Evolutionary conservation across 2,329 filamentous ascomycete genomes (phyloP).

Genomic region (Chrysoporthe cubensis): DNA sequence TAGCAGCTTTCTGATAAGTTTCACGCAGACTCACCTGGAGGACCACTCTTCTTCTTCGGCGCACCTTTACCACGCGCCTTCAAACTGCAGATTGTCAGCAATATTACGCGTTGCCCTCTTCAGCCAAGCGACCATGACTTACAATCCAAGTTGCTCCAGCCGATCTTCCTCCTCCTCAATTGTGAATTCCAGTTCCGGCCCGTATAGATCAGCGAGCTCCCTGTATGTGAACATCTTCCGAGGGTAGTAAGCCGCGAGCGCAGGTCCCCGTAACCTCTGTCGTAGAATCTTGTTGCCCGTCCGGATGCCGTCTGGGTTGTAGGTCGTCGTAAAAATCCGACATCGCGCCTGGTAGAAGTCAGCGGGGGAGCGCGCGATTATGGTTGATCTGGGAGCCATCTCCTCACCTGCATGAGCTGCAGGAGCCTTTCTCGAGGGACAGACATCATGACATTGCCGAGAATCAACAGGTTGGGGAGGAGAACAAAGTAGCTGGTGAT

Average conservation of each 20-base stretch:
- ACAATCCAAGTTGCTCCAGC: slow-evolving; percentile 73
- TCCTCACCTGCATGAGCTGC: slow-evolving; percentile 77
- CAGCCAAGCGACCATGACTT: slow-evolving; percentile 37
- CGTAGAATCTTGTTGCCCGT: slow-evolving; percentile 92
- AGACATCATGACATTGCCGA: slow-evolving; percentile 55
- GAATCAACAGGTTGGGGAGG: slow-evolving; percentile 15
- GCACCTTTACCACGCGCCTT: slow-evolving; percentile 83
- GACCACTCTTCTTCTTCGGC: slow-evolving; percentile 84
- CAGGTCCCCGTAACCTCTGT: slow-evolving; percentile 82
- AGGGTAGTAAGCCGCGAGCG: slow-evolving; percentile 87
- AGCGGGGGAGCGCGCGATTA: slow-evolving; percentile 18
- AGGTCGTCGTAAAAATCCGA: slow-evolving; percentile 87
- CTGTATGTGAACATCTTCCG: slow-evolving; percentile 71
- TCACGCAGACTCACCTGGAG: slow-evolving; percentile 38
- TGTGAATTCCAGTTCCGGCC: slow-evolving; percentile 67
- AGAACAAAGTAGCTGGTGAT: not conserved
- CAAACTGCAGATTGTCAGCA: slow-evolving; percentile 51
- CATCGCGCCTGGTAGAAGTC: slow-evolving; percentile 71
- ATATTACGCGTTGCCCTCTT: not conserved
- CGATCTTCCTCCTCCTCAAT: slow-evolving; percentile 81
- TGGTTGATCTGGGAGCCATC: not conserved
- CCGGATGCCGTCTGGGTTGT: slow-evolving; percentile 81
- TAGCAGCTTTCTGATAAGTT: slow-evolving; percentile 43
- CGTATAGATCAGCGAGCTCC: slow-evolving; percentile 73
- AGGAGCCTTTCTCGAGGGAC: slow-evolving; percentile 64